phyloP scores from a whole-genome alignment of 495 filamentous ascomycete genomes.

The Aspergillus cavernicola region DNA sequence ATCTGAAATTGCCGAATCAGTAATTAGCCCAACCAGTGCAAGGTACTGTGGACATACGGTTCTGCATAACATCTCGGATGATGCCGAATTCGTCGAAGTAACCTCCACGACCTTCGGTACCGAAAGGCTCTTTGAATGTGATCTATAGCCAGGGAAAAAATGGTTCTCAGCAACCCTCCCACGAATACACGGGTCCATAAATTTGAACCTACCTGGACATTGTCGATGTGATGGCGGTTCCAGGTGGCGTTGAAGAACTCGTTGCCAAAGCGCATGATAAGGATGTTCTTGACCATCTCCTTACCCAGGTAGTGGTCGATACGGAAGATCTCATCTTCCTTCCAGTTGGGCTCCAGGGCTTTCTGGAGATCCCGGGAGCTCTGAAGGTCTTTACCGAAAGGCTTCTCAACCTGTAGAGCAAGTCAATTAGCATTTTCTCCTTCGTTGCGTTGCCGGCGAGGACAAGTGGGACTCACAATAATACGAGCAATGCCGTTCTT shows the following conservation, averaged over 20 bases:
- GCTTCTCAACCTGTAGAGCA: constrained; percentile 83
- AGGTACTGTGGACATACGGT: constrained; percentile 48
- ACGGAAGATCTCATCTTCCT: constrained; percentile 98
- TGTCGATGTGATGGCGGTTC: constrained; percentile 99
- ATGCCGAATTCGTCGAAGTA: constrained; percentile 99
- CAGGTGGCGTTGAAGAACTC: constrained; percentile 99
- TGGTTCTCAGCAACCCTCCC: constrained; percentile 4
- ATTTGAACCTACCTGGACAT: constrained; percentile 57
- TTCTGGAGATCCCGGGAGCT: constrained; percentile 95
- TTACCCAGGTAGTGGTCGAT: constrained; percentile 99
- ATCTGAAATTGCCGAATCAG: constrained; percentile 49
- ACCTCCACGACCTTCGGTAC: constrained; percentile 97
- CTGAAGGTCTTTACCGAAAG: constrained; percentile 93
- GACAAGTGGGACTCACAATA: constrained; percentile 60
- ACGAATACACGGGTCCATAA: background rate
- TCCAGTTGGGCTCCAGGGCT: constrained; percentile 96
- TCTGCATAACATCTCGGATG: constrained; percentile 98
- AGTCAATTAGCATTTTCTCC: constrained; percentile 8
- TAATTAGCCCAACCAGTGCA: constrained; percentile 1
- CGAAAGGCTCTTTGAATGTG: constrained; percentile 99
- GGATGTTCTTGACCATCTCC: constrained; percentile 99
- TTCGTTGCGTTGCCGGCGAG: background rate
- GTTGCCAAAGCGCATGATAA: constrained; percentile 97
- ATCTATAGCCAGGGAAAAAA: constrained; percentile 61
- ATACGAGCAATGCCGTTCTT: constrained; percentile 83